Evolutionary conservation across 2,329 filamentous ascomycete genomes (phyloP).

Genomic region (Sarocladium oryzae): DNA sequence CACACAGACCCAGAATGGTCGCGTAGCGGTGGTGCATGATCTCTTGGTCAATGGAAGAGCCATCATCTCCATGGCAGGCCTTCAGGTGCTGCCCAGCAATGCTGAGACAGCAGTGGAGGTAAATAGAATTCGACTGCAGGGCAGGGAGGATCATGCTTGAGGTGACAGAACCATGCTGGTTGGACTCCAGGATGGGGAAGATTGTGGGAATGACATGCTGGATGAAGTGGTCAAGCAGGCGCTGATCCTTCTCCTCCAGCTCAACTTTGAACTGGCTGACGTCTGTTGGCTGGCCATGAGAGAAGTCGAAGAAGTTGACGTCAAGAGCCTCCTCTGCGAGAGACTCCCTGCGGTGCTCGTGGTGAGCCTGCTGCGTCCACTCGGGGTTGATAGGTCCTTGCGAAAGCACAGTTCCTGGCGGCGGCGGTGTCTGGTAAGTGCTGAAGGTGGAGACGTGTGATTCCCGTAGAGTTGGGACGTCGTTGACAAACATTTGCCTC

Average conservation of each 20-base stretch:
- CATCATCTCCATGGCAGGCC: conserved; percentile 54
- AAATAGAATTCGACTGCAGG: conserved; percentile 84
- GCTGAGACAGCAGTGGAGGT: conserved; percentile 92
- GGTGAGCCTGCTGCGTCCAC: conserved; percentile 38
- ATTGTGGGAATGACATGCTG: conserved; percentile 80
- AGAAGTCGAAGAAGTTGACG: conserved; percentile 78
- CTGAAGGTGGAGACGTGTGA: conserved; percentile 89
- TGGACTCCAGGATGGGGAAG: conserved; percentile 87
- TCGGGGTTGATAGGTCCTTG: conserved; percentile 58
- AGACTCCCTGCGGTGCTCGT: conserved; percentile 50
- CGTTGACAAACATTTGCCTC: conserved; percentile 87
- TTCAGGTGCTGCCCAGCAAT: conserved; percentile 91
- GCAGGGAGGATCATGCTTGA: conserved; percentile 81
- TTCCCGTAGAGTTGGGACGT: conserved; percentile 77
- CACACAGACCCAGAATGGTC: conserved; percentile 79
- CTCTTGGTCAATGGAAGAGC: conserved; percentile 76
- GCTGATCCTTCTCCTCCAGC: conserved; percentile 81
- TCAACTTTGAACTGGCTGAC: conserved; percentile 68
- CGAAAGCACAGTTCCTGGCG: conserved; percentile 59
- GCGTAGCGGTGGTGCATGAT: conserved; percentile 89
- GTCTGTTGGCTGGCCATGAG: conserved; percentile 55
- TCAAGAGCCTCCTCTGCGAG: conserved; percentile 60
- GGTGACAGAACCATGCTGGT: conserved; percentile 75
- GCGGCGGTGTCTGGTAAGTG: conserved; percentile 77
- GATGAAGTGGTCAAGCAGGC: conserved; percentile 84